Conservation (phyloP, 306 rosid genomes). For the Cucumis cinereus region DNA sequence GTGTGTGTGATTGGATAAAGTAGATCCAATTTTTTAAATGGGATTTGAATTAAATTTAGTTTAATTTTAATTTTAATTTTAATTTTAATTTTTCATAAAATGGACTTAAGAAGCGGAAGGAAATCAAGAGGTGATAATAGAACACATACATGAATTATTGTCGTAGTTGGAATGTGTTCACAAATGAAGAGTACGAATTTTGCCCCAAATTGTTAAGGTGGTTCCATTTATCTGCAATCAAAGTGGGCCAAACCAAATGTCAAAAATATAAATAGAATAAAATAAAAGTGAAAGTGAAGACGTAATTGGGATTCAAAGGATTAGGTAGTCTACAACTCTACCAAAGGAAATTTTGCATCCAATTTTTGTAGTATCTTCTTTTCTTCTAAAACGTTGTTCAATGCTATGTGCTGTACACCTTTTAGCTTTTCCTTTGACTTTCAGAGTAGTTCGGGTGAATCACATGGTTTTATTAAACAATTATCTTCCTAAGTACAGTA, state of each 20-base stretch:
- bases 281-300: background rate
- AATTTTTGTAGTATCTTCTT: background rate
- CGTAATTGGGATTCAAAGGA: background rate
- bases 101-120: no score
- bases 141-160: background rate
- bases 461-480: background rate
- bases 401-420: background rate
- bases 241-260: background rate
- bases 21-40: no score
- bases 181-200: background rate
- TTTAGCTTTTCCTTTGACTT: background rate
- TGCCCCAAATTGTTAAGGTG: background rate
- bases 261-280: background rate
- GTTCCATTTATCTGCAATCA: background rate
- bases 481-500: no score
- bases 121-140: background rate
- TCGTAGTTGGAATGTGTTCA: background rate
- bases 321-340: background rate
- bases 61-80: no score
- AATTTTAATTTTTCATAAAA: no score
- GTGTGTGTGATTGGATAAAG: no score
- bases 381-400: background rate
- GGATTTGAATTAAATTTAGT: no score
- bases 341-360: background rate
- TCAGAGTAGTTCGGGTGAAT: background rate